Conservation (phyloP, 768 basidiomycete species). For the Cyclocybe cylindracea region DNA sequence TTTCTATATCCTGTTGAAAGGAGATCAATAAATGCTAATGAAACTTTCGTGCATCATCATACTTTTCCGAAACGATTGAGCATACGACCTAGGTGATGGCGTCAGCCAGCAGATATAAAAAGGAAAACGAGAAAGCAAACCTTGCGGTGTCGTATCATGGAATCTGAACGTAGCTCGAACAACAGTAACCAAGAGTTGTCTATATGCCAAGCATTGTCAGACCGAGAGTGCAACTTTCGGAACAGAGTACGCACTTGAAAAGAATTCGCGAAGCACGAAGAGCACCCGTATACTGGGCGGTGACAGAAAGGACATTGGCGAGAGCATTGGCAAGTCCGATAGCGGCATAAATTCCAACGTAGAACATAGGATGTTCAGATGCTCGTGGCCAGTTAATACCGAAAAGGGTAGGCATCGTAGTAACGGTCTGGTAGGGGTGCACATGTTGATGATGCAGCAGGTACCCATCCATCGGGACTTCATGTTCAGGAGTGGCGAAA, state of each 20-base stretch:
- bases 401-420: constrained; percentile 25
- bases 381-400: constrained; percentile 46
- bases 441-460: constrained; percentile 24
- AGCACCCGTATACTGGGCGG: constrained; percentile 58
- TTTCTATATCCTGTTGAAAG: constrained; percentile 69
- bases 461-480: constrained; percentile 35
- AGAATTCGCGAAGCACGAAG: constrained; percentile 38
- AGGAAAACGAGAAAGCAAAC: constrained; percentile 25
- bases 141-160: constrained; percentile 83
- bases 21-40: background rate
- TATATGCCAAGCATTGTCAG: constrained; percentile 24
- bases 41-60: constrained; percentile 5
- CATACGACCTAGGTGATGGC: constrained; percentile 60
- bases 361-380: constrained; percentile 61
- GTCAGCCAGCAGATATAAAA: background rate
- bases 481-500: constrained; percentile 38
- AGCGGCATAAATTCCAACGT: constrained; percentile 57
- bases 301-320: constrained; percentile 42
- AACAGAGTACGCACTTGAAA: constrained; percentile 27
- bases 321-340: constrained; percentile 52
- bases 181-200: constrained; percentile 63
- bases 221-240: constrained; percentile 30
- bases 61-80: constrained; percentile 83
- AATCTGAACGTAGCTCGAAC: constrained; percentile 84
- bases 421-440: constrained; percentile 22